Evolutionary conservation across 768 basidiomycete species (phyloP), one percentile per base, ranked within the genome.

Genomic region (Pulveroboletus sp.): DNA sequence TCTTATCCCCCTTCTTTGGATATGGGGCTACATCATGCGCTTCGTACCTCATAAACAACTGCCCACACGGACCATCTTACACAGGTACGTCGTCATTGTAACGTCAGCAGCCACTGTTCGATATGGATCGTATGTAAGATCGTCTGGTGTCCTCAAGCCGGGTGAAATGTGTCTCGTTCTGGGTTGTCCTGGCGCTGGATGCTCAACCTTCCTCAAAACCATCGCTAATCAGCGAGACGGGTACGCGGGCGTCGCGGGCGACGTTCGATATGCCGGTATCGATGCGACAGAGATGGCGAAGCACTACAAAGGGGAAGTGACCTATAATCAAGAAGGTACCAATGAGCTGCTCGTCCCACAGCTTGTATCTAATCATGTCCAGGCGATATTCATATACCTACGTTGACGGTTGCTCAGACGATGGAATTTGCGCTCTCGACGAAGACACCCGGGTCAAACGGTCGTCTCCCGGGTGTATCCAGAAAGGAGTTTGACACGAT

Each of bases 81-180:
- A 84, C 60, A 79, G 79, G 81, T 83, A 50, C 35, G 72, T 56
- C 31, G 30, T 27, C 18, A n/a, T 30, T 6, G n/a, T 21, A 17
- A 31, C 8, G 24, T 30, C 31, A 6, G 41, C 13, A 6, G 14
- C 4, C 14, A 4, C 26, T 17, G 8, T 17, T 17, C 24, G 17
- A 42, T 31, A 13, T 6, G 50, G 24, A 56, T 43, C 8, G 27
- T 42, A 30, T 48, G 32, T n/a, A 50, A 82, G 83, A 54, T 78
- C 78, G 18, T 82, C 81, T 7, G 90, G 89, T 36, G 71, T 83
- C 15, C 68, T 90, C 36, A 83, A 86, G 54, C 80, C 87, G 0
- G 83, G 89, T 15, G 85, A 93, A 73, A 93, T 93, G 90, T 84
- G 89, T 61, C 77, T 92, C 6, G 89, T 88, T 18, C 73, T 89